Evolutionary conservation across 1,284 basidiomycete genomes (phyloP).

Genomic region (Entoloma clypeatum): DNA sequence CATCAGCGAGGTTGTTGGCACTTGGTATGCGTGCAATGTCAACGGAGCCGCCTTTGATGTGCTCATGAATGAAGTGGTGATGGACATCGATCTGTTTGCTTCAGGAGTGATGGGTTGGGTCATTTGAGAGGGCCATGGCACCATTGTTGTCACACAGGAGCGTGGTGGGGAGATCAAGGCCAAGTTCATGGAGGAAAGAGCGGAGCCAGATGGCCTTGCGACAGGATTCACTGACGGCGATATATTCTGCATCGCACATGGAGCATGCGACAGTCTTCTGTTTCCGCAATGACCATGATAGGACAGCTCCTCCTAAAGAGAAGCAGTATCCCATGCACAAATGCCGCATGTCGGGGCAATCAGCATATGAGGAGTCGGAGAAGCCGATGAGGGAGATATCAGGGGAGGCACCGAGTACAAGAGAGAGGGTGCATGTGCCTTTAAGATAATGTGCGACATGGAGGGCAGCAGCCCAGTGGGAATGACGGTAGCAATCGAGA

Average conservation of each 20-base stretch:
- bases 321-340: neutral
- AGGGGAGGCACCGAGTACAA: neutral
- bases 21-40: too few relatives aligned
- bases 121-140: slow-evolving; percentile 17
- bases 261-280: slow-evolving; percentile 15
- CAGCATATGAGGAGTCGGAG: slow-evolving; percentile 1
- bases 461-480: slow-evolving; percentile 38
- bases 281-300: slow-evolving; percentile 16
- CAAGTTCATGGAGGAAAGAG: slow-evolving; percentile 6
- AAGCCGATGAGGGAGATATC: neutral
- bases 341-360: neutral
- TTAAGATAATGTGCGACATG: slow-evolving; percentile 40
- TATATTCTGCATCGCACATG: slow-evolving; percentile 16
- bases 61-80: too few relatives aligned
- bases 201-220: too few relatives aligned
- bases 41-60: too few relatives aligned
- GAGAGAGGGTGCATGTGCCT: slow-evolving; percentile 25
- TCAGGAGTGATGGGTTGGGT: slow-evolving; percentile 16
- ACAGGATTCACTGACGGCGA: slow-evolving; percentile 12
- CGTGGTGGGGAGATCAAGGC: slow-evolving; percentile 2
- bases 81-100: too few relatives aligned
- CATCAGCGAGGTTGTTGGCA: too few relatives aligned
- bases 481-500: slow-evolving; percentile 23
- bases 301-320: neutral
- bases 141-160: slow-evolving; percentile 20